Conservation (phyloP, 2,329 filamentous ascomycete species). For the Aureobasidium lini region DNA sequence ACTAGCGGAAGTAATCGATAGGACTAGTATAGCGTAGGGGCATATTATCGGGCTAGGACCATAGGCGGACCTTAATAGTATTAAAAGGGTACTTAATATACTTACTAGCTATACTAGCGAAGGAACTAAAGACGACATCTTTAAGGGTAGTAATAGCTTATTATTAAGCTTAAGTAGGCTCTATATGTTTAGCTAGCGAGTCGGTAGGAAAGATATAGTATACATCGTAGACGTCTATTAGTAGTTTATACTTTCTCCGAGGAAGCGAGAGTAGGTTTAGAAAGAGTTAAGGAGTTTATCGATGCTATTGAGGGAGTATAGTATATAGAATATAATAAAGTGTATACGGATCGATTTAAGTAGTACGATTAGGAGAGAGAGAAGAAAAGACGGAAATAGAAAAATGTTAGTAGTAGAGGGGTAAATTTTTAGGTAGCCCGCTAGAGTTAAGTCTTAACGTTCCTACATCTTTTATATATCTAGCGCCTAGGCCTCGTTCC, state of each 20-base stretch:
- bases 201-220: conserved; percentile 7
- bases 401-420: not conserved
- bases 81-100: conserved; percentile 98
- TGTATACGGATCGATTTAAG: not conserved
- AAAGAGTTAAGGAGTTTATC: not conserved
- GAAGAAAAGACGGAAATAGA: not conserved
- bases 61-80: conserved; percentile 92
- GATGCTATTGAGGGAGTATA: conserved; percentile 31
- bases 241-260: not conserved
- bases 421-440: not conserved
- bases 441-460: not conserved
- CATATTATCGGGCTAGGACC: conserved; percentile 83
- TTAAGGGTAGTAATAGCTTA: conserved; percentile 64
- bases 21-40: conserved; percentile 79
- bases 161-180: not conserved
- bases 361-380: not conserved
- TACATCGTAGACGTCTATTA: conserved; percentile 17
- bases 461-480: not conserved
- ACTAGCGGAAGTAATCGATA: conserved; percentile 87
- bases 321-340: not conserved
- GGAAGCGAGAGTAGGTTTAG: not conserved
- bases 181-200: not conserved
- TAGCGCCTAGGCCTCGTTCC: not conserved
- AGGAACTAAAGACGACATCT: conserved; percentile 82
- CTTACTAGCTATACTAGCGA: conserved; percentile 86